phyloP scores from a whole-genome alignment of 2,329 filamentous ascomycete species.

The Diaporthe sp. region DNA sequence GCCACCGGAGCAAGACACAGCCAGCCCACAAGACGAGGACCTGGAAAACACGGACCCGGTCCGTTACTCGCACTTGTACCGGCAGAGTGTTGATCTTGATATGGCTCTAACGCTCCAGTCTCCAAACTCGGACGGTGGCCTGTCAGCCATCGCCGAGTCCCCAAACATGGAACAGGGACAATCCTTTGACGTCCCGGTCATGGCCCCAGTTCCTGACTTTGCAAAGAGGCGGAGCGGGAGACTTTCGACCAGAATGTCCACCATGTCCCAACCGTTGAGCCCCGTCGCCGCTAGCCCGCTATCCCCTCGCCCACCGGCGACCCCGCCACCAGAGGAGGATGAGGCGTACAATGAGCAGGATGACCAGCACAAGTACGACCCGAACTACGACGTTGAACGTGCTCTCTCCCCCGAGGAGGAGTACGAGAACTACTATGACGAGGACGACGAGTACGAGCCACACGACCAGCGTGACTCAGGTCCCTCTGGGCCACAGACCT shows the following conservation, averaged over 20 bases:
- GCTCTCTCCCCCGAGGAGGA: conserved; percentile 26
- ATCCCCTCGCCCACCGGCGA: conserved; percentile 34
- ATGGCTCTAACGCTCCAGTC: conserved; percentile 9
- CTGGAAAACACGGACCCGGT: conserved; percentile 17
- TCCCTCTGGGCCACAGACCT: conserved; percentile 29
- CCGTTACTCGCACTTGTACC: conserved; percentile 33
- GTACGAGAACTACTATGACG: conserved; percentile 29
- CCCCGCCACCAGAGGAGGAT: conserved; percentile 31
- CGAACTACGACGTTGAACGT: conserved; percentile 28
- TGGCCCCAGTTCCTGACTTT: conserved; percentile 7
- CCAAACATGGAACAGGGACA: conserved; percentile 23
- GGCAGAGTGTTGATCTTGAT: conserved; percentile 36
- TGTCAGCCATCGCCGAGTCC: conserved; percentile 26
- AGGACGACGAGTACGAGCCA: conserved; percentile 14
- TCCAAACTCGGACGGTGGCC: conserved; percentile 7
- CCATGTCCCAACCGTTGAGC: conserved; percentile 17
- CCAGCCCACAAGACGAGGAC: conserved; percentile 2
- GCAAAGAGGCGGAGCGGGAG: conserved; percentile 3
- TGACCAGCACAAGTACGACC: neutral
- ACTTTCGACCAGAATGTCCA: conserved; percentile 1
- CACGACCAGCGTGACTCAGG: neutral
- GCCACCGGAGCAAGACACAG: conserved; percentile 21
- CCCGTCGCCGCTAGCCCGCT: conserved; percentile 35
- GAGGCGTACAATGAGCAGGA: neutral
- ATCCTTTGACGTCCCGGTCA: neutral